Conservation (phyloP, 2,329 filamentous ascomycete species). For the Arthrinium puccinioides region DNA sequence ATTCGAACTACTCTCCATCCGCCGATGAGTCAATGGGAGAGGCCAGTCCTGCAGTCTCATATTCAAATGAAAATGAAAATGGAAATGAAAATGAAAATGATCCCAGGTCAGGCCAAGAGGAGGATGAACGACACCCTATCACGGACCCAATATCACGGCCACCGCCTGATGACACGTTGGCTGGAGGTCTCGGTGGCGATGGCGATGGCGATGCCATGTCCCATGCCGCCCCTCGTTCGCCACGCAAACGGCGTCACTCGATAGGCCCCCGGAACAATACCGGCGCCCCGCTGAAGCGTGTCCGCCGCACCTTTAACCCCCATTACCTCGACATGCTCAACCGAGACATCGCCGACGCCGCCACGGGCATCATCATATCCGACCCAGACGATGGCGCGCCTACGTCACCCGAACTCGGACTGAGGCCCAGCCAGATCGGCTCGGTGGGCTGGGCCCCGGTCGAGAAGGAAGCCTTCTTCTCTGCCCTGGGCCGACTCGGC, state of each 20-base stretch:
- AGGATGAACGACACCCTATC: no score
- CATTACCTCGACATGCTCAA: conserved; percentile 48
- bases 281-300: conserved; percentile 35
- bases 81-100: no score
- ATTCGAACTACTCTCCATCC: no score
- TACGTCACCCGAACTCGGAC: conserved; percentile 15
- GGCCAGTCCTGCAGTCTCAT: no score
- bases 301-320: conserved; percentile 32
- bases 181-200: no score
- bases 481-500: conserved; percentile 56
- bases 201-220: no score
- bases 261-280: background rate
- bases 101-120: no score
- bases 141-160: no score
- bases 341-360: conserved; percentile 48
- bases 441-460: conserved; percentile 59
- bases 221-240: no score
- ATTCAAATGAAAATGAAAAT: no score
- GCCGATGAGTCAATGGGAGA: no score
- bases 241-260: background rate
- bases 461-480: conserved; percentile 69
- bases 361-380: conserved; percentile 27
- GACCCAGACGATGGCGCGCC: conserved; percentile 17
- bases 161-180: no score
- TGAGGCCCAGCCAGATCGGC: conserved; percentile 54